Conservation (phyloP, 208 protist genomes). For the Phytomonas francai region DNA sequence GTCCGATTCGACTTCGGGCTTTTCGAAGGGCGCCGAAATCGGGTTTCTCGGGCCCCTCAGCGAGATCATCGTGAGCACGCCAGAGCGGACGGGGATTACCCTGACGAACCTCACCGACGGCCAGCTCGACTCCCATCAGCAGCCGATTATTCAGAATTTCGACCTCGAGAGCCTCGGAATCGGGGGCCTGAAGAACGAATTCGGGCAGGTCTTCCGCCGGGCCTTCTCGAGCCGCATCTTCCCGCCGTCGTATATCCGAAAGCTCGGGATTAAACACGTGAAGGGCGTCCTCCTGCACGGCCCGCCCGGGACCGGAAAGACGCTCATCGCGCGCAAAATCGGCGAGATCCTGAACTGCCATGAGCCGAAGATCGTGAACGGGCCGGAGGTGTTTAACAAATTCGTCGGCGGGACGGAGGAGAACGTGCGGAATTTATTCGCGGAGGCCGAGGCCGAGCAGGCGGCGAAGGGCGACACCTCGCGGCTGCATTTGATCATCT, state of each 20-base stretch:
- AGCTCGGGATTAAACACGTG: slow-evolving; percentile 97
- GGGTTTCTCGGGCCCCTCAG: slow-evolving; percentile 34
- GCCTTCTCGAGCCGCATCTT: slow-evolving; percentile 98
- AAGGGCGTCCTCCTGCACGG: slow-evolving; percentile 98
- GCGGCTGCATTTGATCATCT: slow-evolving; percentile 99
- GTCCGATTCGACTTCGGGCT: too few species aligned
- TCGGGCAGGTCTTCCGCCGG: slow-evolving; percentile 97
- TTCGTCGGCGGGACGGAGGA: slow-evolving; percentile 98
- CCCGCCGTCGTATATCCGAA: slow-evolving; percentile 90
- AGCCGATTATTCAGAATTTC: slow-evolving; percentile 75
- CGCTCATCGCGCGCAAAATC: slow-evolving; percentile 99
- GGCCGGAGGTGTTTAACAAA: slow-evolving; percentile 98
- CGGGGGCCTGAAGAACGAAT: slow-evolving; percentile 94
- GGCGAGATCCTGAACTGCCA: slow-evolving; percentile 98
- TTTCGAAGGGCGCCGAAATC: slow-evolving; percentile 20
- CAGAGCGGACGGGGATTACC: slow-evolving; percentile 56
- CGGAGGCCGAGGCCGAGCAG: slow-evolving; percentile 94
- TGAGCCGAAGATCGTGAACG: slow-evolving; percentile 96
- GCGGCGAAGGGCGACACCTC: slow-evolving; percentile 91
- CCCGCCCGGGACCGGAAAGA: slow-evolving; percentile 99
- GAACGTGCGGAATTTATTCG: slow-evolving; percentile 99
- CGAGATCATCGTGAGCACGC: slow-evolving; percentile 31
- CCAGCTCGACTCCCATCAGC: slow-evolving; percentile 77
- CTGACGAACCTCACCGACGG: slow-evolving; percentile 68
- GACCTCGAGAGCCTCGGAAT: slow-evolving; percentile 93